Percentiles rank a stretch among this genome's conserved stretches.
Evolutionary conservation across 805 yeast species (phyloP).

Genomic region (Zygosaccharomyces siamensis): DNA sequence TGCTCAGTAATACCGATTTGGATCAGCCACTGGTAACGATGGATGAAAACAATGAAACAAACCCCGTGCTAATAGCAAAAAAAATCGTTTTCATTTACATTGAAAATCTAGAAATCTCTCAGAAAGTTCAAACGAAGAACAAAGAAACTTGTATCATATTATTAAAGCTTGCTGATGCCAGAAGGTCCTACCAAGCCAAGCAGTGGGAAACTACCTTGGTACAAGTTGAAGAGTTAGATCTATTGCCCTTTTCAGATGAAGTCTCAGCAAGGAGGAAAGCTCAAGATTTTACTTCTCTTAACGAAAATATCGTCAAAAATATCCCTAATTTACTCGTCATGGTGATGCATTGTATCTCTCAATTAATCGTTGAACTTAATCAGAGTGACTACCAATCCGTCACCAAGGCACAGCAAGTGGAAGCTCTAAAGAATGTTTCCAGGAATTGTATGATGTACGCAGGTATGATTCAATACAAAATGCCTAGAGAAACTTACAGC

Average conservation of each 20-base stretch:
- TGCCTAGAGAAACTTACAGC: conserved; percentile 81
- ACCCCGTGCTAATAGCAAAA: conserved; percentile 38
- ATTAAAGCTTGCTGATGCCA: conserved; percentile 61
- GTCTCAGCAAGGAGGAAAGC: conserved; percentile 60
- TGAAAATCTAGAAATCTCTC: conserved; percentile 55
- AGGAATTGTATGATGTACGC: conserved; percentile 91
- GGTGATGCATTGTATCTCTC: conserved; percentile 72
- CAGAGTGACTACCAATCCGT: conserved; percentile 40
- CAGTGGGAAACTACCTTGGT: conserved; percentile 57
- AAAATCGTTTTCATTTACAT: conserved; percentile 37
- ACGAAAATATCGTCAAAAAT: conserved; percentile 70
- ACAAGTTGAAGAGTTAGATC: conserved; percentile 52
- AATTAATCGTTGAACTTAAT: conserved; percentile 43
- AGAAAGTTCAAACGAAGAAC: conserved; percentile 48
- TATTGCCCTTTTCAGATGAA: conserved; percentile 62
- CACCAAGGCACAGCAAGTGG: conserved; percentile 50
- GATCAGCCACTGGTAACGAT: conserved; percentile 46
- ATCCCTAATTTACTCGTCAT: conserved; percentile 76
- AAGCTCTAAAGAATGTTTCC: conserved; percentile 56
- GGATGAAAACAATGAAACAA: conserved; percentile 42
- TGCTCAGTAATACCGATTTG: conserved; percentile 64
- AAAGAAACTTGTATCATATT: conserved; percentile 63
- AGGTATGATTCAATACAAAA: conserved; percentile 87
- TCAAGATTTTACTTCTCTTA: conserved; percentile 58
- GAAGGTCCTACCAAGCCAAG: conserved; percentile 51